These are phyloP conservation scores for Syzygium oleosum DNA, from an alignment of 345 rosid species.

Conservation along the genomic window DNA sequence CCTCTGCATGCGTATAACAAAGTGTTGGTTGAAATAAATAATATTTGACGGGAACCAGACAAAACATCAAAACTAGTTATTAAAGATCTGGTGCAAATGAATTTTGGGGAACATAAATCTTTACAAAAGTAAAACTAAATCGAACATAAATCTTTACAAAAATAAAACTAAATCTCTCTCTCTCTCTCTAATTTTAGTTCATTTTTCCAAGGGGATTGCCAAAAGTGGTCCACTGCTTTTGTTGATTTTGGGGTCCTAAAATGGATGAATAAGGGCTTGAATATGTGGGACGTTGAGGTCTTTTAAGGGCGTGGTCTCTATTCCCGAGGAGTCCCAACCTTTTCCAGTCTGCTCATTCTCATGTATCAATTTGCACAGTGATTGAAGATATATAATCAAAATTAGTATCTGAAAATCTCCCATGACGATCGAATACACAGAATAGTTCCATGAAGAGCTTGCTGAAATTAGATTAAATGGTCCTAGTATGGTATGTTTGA, in stretches of 20 bases:
- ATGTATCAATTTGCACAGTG: background rate
- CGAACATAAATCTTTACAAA: background rate
- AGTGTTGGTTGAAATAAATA: background rate
- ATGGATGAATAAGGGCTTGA: background rate
- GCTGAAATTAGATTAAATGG: background rate
- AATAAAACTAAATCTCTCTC: background rate
- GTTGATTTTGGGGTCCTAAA: background rate
- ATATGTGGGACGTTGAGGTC: background rate
- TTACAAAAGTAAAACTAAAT: background rate
- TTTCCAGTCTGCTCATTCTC: background rate
- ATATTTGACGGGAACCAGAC: background rate
- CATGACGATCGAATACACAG: background rate
- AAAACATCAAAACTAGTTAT: background rate
- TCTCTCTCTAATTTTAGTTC: background rate
- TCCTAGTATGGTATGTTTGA: background rate
- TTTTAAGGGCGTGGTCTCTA: constrained; percentile 34
- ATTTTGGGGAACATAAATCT: background rate
- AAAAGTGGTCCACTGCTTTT: constrained; percentile 33
- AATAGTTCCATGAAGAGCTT: background rate
- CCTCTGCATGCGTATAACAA: background rate
- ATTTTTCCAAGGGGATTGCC: constrained; percentile 5
- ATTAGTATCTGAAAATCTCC: background rate
- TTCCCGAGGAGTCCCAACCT: constrained; percentile 7
- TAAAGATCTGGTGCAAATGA: background rate
- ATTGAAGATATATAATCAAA: background rate